A percentile compares a stretch with the other conserved stretches of the same genome.
These are phyloP conservation scores for Podila clonocystis DNA, from an alignment of 192 early-diverging fungal genomes.

Conservation along the genomic window DNA sequence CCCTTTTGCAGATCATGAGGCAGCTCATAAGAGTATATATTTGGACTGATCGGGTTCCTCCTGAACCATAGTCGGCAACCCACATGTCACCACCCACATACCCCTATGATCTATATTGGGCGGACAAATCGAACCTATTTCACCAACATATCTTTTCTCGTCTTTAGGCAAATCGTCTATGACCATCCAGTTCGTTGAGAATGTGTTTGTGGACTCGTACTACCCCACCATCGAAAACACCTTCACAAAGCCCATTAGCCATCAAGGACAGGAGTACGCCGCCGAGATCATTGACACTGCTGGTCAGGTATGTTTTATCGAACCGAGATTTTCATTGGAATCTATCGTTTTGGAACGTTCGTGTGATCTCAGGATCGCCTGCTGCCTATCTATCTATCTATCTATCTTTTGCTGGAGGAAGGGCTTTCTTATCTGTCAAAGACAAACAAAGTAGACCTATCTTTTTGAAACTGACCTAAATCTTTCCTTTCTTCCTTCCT, in stretches of 20 bases:
- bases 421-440: background rate
- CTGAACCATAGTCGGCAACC: background rate
- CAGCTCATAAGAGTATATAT: no score
- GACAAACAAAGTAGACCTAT: background rate
- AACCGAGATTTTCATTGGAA: no score
- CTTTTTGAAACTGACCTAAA: background rate
- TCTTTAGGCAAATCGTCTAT: constrained; percentile 85
- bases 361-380: no score
- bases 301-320: constrained; percentile 75
- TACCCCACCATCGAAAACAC: constrained; percentile 97
- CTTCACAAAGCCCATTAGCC: constrained; percentile 86
- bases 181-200: constrained; percentile 92
- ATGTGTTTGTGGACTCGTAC: constrained; percentile 91
- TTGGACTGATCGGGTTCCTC: background rate
- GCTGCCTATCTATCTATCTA: background rate
- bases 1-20: background rate
- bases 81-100: background rate
- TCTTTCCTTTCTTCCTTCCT: background rate
- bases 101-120: no score
- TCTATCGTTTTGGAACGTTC: no score
- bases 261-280: constrained; percentile 85
- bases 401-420: background rate
- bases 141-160: background rate
- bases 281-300: constrained; percentile 96
- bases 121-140: background rate